phyloP scores from a whole-genome alignment of 139 green algal species.

The Diplosphaera chodatii region DNA sequence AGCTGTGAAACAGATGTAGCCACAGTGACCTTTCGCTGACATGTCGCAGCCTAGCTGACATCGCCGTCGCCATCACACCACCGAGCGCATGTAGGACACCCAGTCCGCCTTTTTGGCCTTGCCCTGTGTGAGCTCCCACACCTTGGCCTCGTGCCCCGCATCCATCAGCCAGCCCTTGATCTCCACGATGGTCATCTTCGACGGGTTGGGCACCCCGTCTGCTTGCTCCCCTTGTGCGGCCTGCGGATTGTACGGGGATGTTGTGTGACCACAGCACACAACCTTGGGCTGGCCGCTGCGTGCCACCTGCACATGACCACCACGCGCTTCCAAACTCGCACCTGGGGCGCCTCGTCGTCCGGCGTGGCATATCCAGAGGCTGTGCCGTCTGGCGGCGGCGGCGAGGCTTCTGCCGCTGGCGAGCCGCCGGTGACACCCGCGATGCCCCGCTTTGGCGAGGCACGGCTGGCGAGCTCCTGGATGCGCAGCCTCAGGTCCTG shows the following conservation, averaged over 20 bases:
- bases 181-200: slow-evolving; percentile 14
- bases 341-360: background rate
- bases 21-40: no score
- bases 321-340: no score
- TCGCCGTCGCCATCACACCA: no score
- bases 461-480: background rate
- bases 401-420: background rate
- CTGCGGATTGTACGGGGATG: no score
- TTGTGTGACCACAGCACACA: no score
- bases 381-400: background rate
- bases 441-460: background rate
- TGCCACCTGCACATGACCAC: no score
- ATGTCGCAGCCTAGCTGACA: no score
- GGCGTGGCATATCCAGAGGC: background rate
- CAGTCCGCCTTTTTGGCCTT: slow-evolving; percentile 48
- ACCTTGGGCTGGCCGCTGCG: no score
- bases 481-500: background rate
- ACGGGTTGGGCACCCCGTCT: background rate
- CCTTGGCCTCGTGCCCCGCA: slow-evolving; percentile 29
- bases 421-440: background rate
- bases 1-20: no score
- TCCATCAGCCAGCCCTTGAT: slow-evolving; percentile 26
- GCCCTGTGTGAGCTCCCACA: slow-evolving; percentile 20
- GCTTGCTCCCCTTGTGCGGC: background rate
- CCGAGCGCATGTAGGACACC: slow-evolving; percentile 13